Conservation (phyloP, 345 rosid species). For the Cardiospermum halicacabum region DNA sequence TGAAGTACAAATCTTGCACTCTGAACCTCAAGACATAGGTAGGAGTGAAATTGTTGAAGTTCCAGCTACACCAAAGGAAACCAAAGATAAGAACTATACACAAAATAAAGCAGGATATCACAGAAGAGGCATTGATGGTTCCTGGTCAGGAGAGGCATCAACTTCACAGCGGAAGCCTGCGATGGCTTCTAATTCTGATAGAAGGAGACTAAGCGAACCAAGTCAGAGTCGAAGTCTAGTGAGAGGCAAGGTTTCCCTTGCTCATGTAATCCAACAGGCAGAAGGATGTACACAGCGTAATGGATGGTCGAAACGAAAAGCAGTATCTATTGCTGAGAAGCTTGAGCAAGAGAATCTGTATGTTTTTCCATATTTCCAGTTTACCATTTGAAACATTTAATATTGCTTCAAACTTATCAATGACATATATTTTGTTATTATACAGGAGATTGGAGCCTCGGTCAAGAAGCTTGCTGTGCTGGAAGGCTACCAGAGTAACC, state of each 20-base stretch:
- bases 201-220: constrained; percentile 44
- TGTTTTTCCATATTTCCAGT: constrained; percentile 21
- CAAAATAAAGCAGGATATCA: constrained; percentile 27
- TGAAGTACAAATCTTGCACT: constrained; percentile 16
- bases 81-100: constrained; percentile 23
- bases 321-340: constrained; percentile 83
- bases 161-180: constrained; percentile 26
- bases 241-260: constrained; percentile 83
- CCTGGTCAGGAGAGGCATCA: constrained; percentile 19
- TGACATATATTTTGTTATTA: constrained; percentile 14
- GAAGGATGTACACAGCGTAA: constrained; percentile 68
- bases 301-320: constrained; percentile 83
- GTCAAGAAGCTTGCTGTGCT: constrained; percentile 85
- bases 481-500: constrained; percentile 66
- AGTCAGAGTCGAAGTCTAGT: constrained; percentile 77
- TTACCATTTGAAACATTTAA: background rate
- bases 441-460: constrained; percentile 86
- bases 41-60: constrained; percentile 75
- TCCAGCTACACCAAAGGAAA: constrained; percentile 38
- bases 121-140: constrained; percentile 23
- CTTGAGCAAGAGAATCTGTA: constrained; percentile 96
- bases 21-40: constrained; percentile 29
- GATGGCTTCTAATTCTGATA: constrained; percentile 24
- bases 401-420: constrained; percentile 1
- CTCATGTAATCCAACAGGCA: constrained; percentile 79